These are phyloP conservation scores for Austroboletus rostrupii DNA, from an alignment of 1,284 basidiomycete genomes.

Conservation along the genomic window DNA sequence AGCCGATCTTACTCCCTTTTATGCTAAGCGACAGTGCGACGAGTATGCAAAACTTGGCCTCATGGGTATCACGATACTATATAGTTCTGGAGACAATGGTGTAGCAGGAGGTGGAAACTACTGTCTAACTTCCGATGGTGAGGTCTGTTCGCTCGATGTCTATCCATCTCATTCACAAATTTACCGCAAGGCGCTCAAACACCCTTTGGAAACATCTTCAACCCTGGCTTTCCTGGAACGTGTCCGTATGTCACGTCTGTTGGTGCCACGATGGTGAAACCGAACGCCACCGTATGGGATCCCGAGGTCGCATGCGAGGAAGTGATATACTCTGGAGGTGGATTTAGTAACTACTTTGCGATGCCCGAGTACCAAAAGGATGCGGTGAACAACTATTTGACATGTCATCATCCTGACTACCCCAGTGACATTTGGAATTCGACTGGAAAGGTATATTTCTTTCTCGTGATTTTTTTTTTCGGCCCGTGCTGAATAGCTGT, in stretches of 20 bases:
- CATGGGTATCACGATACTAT: constrained; percentile 47
- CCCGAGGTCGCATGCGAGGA: constrained; percentile 30
- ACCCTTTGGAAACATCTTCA: constrained; percentile 37
- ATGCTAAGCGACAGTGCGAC: constrained; percentile 48
- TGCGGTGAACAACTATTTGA: constrained; percentile 22
- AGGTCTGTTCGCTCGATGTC: neutral
- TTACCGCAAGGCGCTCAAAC: constrained; percentile 5
- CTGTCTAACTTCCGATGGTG: constrained; percentile 41
- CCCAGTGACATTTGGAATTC: constrained; percentile 40
- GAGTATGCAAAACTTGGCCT: constrained; percentile 53
- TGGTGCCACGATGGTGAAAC: constrained; percentile 44
- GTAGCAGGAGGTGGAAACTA: constrained; percentile 40
- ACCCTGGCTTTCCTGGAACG: constrained; percentile 41
- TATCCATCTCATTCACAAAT: neutral
- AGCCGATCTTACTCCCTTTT: constrained; percentile 40
- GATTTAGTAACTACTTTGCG: constrained; percentile 41
- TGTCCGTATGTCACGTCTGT: constrained; percentile 47
- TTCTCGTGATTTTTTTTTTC: neutral
- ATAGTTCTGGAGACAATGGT: constrained; percentile 47
- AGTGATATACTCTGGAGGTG: constrained; percentile 38
- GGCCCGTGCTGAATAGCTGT: neutral
- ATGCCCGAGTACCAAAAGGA: constrained; percentile 36
- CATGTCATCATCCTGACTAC: constrained; percentile 27
- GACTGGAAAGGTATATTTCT: constrained; percentile 36
- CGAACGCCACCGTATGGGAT: constrained; percentile 28